phyloP scores from a whole-genome alignment of 768 basidiomycete species.

The Boletus tylopilopsis region DNA sequence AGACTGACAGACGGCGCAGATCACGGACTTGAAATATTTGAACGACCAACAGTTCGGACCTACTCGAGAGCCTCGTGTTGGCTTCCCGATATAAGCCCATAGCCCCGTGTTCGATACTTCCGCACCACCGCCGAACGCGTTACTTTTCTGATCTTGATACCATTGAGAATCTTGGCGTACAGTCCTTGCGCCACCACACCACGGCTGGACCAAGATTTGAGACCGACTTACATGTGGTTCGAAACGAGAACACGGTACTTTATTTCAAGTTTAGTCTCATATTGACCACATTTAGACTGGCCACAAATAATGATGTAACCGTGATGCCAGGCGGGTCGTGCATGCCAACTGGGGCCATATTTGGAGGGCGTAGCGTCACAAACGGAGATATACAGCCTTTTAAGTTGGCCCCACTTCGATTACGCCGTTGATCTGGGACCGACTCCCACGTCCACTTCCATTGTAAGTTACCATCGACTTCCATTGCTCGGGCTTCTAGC shows the following conservation, averaged over 20 bases:
- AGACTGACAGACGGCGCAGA: not conserved
- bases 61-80: not conserved
- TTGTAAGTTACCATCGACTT: not conserved
- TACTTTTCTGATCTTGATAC: not conserved
- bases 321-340: no score
- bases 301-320: no score
- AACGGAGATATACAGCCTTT: not conserved
- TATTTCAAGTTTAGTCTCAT: no score
- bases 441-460: not conserved
- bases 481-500: not conserved
- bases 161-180: not conserved
- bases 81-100: not conserved
- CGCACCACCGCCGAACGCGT: not conserved
- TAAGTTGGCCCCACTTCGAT: not conserved
- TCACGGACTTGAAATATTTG: not conserved
- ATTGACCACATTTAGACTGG: no score
- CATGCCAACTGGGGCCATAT: no score
- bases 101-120: not conserved
- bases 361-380: no score
- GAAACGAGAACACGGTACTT: no score
- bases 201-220: no score
- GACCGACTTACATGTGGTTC: no score
- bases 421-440: not conserved
- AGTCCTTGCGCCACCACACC: no score
- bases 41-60: not conserved